These are phyloP conservation scores for Candida sithepensis DNA, from an alignment of 805 yeast genomes.

Conservation along the genomic window DNA sequence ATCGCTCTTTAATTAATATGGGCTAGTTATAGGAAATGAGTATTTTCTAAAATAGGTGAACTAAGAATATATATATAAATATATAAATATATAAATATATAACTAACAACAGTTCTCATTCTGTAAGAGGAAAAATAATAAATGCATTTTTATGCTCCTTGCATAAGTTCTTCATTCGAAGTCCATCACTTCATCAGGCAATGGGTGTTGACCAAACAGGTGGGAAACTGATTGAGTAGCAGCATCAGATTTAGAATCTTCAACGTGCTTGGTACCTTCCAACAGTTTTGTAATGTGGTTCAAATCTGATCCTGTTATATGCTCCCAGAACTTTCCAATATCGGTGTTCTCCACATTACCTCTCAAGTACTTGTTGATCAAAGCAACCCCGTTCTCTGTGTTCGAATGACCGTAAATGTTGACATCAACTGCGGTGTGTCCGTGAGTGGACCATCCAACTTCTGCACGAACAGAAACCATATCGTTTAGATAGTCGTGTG, in stretches of 20 bases:
- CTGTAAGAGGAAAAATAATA: no score
- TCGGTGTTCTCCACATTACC: conserved; percentile 90
- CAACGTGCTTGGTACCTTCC: conserved; percentile 42
- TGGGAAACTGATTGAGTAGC: conserved; percentile 9
- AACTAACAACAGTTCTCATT: no score
- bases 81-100: no score
- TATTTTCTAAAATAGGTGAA: no score
- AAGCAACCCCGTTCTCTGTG: conserved; percentile 39
- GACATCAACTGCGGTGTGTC: conserved; percentile 94
- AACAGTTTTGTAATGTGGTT: conserved; percentile 45
- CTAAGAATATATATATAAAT: no score
- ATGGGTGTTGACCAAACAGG: conserved; percentile 8
- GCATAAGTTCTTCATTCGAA: background rate
- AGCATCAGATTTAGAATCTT: conserved; percentile 7
- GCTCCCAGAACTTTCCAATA: conserved; percentile 70
- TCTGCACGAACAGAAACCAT: conserved; percentile 80
- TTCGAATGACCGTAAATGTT: conserved; percentile 82
- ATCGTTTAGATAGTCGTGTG: conserved; percentile 53
- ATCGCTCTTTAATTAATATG: no score
- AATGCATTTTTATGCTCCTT: no score
- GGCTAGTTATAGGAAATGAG: no score
- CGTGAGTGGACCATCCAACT: conserved; percentile 96
- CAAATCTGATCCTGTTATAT: conserved; percentile 47
- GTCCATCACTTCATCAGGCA: background rate
- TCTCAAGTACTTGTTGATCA: conserved; percentile 45